Conservation (phyloP, 345 rosid genomes). For the Melastoma malabathricum region DNA sequence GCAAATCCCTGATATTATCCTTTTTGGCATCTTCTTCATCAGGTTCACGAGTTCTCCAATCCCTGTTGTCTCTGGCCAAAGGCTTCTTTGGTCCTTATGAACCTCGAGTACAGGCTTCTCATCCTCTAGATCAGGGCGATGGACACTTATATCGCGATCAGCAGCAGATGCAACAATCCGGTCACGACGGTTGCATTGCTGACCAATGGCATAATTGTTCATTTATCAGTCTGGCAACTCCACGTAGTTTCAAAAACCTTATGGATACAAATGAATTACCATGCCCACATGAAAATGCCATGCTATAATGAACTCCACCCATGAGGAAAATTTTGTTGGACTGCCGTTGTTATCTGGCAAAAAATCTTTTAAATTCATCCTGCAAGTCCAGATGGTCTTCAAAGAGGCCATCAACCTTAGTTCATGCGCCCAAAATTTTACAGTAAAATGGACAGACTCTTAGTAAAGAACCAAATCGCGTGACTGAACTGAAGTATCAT, state of each 20-base stretch:
- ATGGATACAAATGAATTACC: constrained; percentile 17
- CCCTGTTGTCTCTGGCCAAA: constrained; percentile 59
- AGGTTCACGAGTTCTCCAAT: constrained; percentile 55
- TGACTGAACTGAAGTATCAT: not conserved
- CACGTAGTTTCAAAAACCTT: not conserved
- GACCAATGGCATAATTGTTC: constrained; percentile 9
- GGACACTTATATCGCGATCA: constrained; percentile 62
- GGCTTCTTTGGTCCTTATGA: constrained; percentile 70
- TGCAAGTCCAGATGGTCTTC: constrained; percentile 75
- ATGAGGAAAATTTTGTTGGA: constrained; percentile 25
- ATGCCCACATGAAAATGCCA: constrained; percentile 44
- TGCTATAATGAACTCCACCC: constrained; percentile 42
- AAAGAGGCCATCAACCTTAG: constrained; percentile 72
- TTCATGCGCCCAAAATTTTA: constrained; percentile 11
- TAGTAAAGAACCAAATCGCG: not conserved
- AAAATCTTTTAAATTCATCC: constrained; percentile 70
- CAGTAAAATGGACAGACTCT: not conserved
- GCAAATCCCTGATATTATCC: constrained; percentile 47
- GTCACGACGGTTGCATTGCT: constrained; percentile 64
- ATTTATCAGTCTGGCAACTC: not conserved
- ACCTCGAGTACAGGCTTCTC: constrained; percentile 42
- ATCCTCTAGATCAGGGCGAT: constrained; percentile 63
- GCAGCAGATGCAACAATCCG: constrained; percentile 36
- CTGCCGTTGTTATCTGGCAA: constrained; percentile 49
- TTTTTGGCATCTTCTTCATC: constrained; percentile 66